Evolutionary conservation across 75 land plant genomes (phyloP).

Genomic region (Cupressus sempervirens): DNA sequence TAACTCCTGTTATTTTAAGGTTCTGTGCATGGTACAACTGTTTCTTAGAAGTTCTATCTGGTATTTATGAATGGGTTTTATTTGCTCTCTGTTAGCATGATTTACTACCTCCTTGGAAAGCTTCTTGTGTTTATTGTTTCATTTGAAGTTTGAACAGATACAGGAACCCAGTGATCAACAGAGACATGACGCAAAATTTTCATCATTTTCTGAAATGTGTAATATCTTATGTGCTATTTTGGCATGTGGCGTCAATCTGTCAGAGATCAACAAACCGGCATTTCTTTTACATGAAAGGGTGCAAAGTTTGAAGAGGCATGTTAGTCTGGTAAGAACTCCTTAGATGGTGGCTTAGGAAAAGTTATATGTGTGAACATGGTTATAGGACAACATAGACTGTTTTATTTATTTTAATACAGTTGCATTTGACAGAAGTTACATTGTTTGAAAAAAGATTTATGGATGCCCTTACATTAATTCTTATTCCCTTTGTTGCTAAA

Average conservation of each 20-base stretch:
- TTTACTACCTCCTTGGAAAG: background rate
- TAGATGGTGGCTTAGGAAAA: background rate
- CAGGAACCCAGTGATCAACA: slow-evolving; percentile 2
- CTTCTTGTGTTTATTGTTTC: background rate
- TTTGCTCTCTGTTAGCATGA: background rate
- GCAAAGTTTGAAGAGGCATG: background rate
- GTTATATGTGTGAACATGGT: background rate
- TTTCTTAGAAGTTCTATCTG: background rate
- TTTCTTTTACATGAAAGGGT: background rate
- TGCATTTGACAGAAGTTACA: background rate
- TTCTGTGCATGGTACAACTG: background rate
- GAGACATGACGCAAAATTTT: background rate
- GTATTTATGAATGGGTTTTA: background rate
- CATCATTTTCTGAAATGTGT: background rate
- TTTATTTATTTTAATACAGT: background rate
- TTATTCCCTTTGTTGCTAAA: background rate
- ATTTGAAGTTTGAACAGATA: background rate
- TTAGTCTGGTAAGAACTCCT: background rate
- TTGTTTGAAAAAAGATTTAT: background rate
- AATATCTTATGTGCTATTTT: background rate
- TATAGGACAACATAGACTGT: background rate
- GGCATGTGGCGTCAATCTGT: background rate
- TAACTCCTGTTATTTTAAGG: background rate
- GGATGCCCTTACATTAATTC: background rate
- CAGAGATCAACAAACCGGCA: background rate